Evolutionary conservation across 306 rosid genomes (phyloP).

Genomic region (Casuarina glauca): DNA sequence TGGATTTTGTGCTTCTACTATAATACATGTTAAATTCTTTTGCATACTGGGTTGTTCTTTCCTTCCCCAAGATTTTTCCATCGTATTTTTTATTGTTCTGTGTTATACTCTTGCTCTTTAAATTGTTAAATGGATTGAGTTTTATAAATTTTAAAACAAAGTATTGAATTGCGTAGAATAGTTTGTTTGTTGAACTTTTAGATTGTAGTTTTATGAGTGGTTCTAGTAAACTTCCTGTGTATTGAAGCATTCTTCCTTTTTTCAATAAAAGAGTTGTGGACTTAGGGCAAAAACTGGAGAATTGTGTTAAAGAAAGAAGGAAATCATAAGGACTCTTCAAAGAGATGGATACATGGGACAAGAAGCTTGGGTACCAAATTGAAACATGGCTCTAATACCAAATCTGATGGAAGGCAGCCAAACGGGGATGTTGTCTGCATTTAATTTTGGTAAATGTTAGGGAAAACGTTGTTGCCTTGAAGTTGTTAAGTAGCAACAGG

Average conservation of each 20-base stretch:
- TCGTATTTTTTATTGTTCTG: neutral
- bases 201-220: neutral
- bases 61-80: neutral
- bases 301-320: neutral
- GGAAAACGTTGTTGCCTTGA: neutral
- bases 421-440: neutral
- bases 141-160: neutral
- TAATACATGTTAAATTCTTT: neutral
- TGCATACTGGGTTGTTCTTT: neutral
- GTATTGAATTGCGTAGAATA: neutral
- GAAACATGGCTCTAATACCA: neutral
- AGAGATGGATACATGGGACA: neutral
- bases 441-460: no score
- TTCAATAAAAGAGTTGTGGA: no score
- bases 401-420: neutral
- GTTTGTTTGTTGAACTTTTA: neutral
- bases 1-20: neutral
- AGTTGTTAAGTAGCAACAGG: neutral
- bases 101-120: neutral
- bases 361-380: neutral
- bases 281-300: neutral
- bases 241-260: neutral
- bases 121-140: neutral
- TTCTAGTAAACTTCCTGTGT: neutral
- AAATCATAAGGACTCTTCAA: neutral